Base-by-base conservation (phyloP, 352 stramenopile species). In the Stephanocyclus meneghinianus region DNA sequence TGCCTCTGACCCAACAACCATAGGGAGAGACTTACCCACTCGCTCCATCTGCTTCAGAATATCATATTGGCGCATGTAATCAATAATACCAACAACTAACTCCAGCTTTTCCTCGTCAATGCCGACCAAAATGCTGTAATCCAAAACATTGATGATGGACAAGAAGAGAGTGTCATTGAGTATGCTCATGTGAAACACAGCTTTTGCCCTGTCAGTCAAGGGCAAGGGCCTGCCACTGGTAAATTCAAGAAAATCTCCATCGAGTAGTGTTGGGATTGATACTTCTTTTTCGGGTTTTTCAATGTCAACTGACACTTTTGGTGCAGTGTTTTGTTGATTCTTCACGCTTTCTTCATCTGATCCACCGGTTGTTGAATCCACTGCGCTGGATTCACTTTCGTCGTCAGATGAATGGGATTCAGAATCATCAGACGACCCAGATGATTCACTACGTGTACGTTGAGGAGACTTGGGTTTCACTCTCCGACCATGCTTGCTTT, bases 41-140 rank as follows among this genome's bases (percentile, higher is more conserved):
- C 96, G 96, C 81, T 99, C 97, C 78, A 99, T 97, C 29, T 97
- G 95, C 84, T 99, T 99, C 75, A 99, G 95, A 63, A 99, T 95
- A 84, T 99, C 97, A 80, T 99, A 99, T 53, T 94, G 97, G 5
- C 97, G 90, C 89, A 99, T 95, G 77, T 99, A 99, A 89, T 99
- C 97, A 83, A 99, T 99, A 70, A 99, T 99, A 16, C 64, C 97
- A 21, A 99, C 95, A 13, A 97, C 96, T 77, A 99, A 83, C 71
- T 95, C 90, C 73, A 91, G 91, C 70, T 80, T 94, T 71, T 94
- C 87, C 64, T 95, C 89, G 64, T 92, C 90, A 73, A 91, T 97
- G 63, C 67, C 97, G 85, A 99, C 94, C n/a, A 99, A 89, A 88
- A 99, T 98, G 15, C 96, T 99, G 73, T 99, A 99, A 86, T 99